phyloP scores from a whole-genome alignment of 73 alveolate genomes.

The Effrenium voratum region DNA sequence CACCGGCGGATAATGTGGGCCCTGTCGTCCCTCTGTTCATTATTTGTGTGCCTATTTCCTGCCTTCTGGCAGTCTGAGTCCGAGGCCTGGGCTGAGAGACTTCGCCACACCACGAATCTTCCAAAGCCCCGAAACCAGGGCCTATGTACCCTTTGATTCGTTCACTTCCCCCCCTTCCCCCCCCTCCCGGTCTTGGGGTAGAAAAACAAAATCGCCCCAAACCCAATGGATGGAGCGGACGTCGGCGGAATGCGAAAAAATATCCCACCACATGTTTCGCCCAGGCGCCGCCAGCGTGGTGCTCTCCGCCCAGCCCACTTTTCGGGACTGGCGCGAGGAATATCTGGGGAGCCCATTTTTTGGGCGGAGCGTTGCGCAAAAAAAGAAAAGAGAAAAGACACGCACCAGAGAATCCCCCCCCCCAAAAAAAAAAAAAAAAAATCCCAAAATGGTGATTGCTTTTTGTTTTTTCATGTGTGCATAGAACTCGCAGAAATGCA shows the following conservation, averaged over 20 bases:
- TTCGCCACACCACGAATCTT: no score
- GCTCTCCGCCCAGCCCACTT: slow-evolving; percentile 49
- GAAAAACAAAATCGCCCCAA: neutral
- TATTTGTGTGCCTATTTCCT: no score
- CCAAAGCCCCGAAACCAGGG: neutral
- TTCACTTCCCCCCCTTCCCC: neutral
- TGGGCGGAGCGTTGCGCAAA: neutral
- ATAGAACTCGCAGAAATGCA: no score
- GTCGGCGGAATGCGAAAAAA: no score
- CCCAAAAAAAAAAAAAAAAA: neutral
- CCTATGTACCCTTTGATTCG: neutral
- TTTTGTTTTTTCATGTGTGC: no score
- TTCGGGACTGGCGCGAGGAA: slow-evolving; percentile 19
- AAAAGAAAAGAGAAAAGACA: neutral
- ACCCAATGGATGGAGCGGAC: neutral
- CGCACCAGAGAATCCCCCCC: neutral
- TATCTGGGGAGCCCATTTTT: no score
- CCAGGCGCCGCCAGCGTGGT: slow-evolving; percentile 15
- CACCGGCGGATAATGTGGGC: no score
- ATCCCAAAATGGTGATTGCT: neutral
- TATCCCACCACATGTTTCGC: neutral
- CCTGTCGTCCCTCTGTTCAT: no score
- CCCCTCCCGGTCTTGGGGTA: neutral
- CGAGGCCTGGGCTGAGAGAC: no score
- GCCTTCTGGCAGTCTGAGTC: no score